These are phyloP conservation scores for Backusella mclennaniae DNA, from an alignment of 192 early-diverging fungal genomes.

Conservation along the genomic window DNA sequence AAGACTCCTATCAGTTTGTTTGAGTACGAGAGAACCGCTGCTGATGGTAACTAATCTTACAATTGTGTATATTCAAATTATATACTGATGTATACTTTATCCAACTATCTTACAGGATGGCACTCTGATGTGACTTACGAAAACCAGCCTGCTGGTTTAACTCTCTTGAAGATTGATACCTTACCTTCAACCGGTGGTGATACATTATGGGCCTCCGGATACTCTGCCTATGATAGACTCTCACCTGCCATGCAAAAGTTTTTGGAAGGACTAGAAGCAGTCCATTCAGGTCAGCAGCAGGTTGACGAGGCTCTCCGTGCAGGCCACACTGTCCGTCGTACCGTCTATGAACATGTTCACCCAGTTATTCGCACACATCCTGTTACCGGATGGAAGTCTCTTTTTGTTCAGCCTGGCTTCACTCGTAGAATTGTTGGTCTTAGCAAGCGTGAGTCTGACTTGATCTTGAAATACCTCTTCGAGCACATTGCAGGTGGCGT, in stretches of 20 bases:
- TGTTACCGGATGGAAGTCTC: constrained; percentile 65
- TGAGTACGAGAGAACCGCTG: neutral
- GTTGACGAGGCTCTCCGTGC: neutral
- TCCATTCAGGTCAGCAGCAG: constrained; percentile 33
- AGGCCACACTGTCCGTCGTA: constrained; percentile 27
- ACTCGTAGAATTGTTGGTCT: constrained; percentile 56
- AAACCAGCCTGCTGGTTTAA: constrained; percentile 29
- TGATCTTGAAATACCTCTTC: constrained; percentile 55
- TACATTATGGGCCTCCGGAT: constrained; percentile 29
- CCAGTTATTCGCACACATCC: constrained; percentile 66
- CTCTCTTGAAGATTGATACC: constrained; percentile 31
- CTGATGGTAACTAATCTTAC: neutral
- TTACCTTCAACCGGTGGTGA: constrained; percentile 33
- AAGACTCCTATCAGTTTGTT: neutral
- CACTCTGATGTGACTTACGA: constrained; percentile 38
- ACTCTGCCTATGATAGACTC: constrained; percentile 32
- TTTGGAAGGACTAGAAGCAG: constrained; percentile 31
- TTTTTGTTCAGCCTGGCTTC: constrained; percentile 65
- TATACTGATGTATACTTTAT: neutral
- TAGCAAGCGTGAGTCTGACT: constrained; percentile 49
- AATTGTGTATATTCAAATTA: neutral
- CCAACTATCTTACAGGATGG: constrained; percentile 14
- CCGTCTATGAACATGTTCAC: constrained; percentile 33
- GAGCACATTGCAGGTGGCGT: constrained; percentile 47
- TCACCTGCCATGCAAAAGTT: constrained; percentile 25